These are phyloP conservation scores for Sextonia rubra DNA, from an alignment of 164 flowering plant genomes.

Conservation along the genomic window DNA sequence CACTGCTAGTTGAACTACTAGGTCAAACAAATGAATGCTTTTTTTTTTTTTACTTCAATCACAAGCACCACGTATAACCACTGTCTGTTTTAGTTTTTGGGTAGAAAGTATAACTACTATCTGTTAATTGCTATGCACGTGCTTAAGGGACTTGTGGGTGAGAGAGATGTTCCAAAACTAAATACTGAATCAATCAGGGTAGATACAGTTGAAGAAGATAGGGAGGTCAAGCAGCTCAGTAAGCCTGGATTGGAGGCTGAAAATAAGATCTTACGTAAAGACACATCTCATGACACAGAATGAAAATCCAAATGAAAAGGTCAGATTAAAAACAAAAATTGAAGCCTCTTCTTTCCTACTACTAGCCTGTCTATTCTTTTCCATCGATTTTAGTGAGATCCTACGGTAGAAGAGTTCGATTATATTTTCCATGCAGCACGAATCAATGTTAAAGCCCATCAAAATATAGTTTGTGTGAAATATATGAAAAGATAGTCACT, in stretches of 20 bases:
- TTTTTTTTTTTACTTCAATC: no score
- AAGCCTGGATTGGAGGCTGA: background rate
- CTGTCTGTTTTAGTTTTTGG: no score
- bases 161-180: background rate
- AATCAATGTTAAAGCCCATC: no score
- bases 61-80: background rate
- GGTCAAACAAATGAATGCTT: no score
- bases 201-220: conserved; percentile 5
- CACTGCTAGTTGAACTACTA: no score
- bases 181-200: background rate
- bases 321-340: background rate
- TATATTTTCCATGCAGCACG: no score
- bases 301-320: background rate
- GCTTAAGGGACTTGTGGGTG: background rate
- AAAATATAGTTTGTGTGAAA: no score
- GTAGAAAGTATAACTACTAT: background rate
- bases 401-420: no score
- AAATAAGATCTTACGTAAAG: background rate
- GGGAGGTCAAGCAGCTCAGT: background rate
- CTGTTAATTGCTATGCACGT: background rate
- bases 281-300: background rate
- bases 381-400: no score
- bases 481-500: background rate
- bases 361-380: background rate
- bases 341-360: no score